phyloP scores from a whole-genome alignment of 192 early-diverging fungal genomes.

The Podila clonocystis region DNA sequence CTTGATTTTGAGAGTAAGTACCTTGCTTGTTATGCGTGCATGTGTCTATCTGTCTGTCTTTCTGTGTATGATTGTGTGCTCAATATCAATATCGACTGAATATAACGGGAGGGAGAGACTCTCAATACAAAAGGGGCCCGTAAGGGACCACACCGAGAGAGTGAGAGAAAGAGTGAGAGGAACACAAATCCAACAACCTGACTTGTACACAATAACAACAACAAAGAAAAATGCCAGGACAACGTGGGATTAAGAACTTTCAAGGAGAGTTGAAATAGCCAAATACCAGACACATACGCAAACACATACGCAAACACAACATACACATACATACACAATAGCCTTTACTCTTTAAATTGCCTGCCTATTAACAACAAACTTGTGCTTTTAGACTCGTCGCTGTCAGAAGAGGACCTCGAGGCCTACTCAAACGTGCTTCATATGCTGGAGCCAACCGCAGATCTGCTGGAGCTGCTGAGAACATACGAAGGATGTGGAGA shows the following conservation, averaged over 20 bases:
- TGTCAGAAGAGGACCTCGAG: conserved; percentile 71
- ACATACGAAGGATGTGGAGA: conserved; percentile 76
- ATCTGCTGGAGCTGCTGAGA: conserved; percentile 64
- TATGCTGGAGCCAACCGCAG: conserved; percentile 62
- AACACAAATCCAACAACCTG: no score
- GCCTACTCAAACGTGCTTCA: conserved; percentile 66
- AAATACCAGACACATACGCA: neutral
- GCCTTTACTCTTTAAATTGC: neutral
- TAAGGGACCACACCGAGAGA: no score
- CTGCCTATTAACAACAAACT: neutral
- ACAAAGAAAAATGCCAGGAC: conserved; percentile 3
- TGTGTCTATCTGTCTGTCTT: neutral
- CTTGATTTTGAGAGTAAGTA: conserved; percentile 71
- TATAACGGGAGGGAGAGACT: no score
- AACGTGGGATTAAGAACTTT: neutral
- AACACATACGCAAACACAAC: no score
- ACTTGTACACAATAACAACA: conserved; percentile 5
- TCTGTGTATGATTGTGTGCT: neutral
- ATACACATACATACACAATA: neutral
- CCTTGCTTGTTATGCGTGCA: conserved; percentile 1
- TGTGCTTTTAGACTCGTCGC: conserved; percentile 56
- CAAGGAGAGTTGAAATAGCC: neutral
- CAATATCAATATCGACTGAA: neutral
- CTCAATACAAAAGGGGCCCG: no score
- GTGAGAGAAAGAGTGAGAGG: no score